These are phyloP conservation scores for Colletotrichum liaoningense DNA, from an alignment of 2,329 filamentous ascomycete genomes.

Conservation along the genomic window DNA sequence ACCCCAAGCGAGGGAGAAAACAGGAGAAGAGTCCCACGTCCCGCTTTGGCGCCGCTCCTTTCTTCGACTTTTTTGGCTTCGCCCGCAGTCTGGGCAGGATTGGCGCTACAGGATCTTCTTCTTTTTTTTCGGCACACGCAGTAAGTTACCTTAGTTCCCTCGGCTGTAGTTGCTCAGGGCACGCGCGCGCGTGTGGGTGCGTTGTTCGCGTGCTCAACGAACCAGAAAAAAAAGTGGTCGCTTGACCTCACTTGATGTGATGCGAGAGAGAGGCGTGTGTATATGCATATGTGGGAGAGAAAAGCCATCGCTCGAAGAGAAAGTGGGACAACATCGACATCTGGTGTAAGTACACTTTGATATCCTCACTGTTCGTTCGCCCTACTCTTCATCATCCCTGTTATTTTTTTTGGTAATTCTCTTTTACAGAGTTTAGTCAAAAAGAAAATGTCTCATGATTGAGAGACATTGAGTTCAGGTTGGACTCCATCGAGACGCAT, in stretches of 20 bases:
- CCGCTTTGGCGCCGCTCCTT: background rate
- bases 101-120: background rate
- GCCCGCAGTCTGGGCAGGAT: background rate
- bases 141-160: background rate
- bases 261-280: background rate
- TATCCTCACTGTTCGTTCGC: background rate
- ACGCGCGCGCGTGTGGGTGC: background rate
- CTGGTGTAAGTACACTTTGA: background rate
- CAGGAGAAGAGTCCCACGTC: background rate
- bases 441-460: background rate
- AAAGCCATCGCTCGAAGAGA: background rate
- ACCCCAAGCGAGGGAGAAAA: background rate
- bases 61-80: background rate
- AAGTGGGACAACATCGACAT: background rate
- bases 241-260: background rate
- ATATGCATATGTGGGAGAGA: background rate
- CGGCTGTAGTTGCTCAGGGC: background rate
- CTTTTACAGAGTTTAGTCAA: background rate
- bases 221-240: background rate
- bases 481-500: background rate
- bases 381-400: background rate
- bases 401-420: background rate
- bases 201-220: background rate
- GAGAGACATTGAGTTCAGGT: background rate
- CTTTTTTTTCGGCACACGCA: background rate